Percentiles rank a stretch among this genome's conserved stretches.
These are phyloP conservation scores for Tulasnella sp. DNA, from an alignment of 768 basidiomycete genomes.

Conservation along the genomic window DNA sequence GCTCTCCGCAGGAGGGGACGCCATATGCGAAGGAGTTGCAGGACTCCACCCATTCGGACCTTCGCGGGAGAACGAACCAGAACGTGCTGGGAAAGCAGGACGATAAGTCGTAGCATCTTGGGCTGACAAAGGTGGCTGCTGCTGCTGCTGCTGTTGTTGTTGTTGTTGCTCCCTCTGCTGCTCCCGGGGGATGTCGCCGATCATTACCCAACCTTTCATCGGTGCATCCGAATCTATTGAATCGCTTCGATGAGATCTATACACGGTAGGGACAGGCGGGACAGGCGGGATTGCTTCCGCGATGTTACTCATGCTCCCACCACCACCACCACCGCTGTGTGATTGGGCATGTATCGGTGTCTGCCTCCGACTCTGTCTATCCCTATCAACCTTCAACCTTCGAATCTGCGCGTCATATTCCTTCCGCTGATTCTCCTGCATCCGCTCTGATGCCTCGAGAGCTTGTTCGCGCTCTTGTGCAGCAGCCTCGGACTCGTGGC, in stretches of 20 bases:
- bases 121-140: too few species aligned
- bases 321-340: too few species aligned
- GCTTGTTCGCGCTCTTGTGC: slow-evolving; percentile 39
- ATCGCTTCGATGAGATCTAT: slow-evolving; percentile 10
- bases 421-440: slow-evolving; percentile 18
- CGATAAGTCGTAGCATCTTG: not conserved
- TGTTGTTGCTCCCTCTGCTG: too few species aligned
- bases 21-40: not conserved
- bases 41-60: not conserved
- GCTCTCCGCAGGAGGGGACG: not conserved
- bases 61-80: not conserved
- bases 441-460: slow-evolving; percentile 33
- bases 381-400: slow-evolving; percentile 26
- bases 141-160: too few species aligned
- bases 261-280: not conserved
- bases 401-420: slow-evolving; percentile 29
- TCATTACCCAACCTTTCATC: slow-evolving; percentile 6
- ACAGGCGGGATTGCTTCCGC: not conserved
- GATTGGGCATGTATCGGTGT: slow-evolving; percentile 23
- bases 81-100: not conserved
- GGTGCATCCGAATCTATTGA: slow-evolving; percentile 4
- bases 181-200: not conserved
- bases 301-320: slow-evolving; percentile 21
- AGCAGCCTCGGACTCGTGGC: slow-evolving; percentile 40
- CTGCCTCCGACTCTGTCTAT: slow-evolving; percentile 26